phyloP scores from a whole-genome alignment of 1,284 basidiomycete genomes.

The Tilletia setariae region DNA sequence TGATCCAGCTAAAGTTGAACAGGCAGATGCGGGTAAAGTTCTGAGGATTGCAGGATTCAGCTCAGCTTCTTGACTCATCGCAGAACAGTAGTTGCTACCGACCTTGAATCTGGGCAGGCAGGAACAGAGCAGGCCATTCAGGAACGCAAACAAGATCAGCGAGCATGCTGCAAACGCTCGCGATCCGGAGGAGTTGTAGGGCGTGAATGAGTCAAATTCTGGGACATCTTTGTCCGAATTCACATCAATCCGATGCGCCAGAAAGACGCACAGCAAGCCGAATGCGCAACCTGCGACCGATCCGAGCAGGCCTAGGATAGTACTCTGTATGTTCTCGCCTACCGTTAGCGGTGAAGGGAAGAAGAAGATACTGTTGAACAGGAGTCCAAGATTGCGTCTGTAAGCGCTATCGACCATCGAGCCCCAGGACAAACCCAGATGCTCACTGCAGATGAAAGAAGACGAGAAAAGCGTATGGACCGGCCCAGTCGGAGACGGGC shows the following conservation, averaged over 20 bases:
- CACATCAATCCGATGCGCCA: slow-evolving; percentile 38
- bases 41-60: not conserved
- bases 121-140: slow-evolving; percentile 30
- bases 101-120: slow-evolving; percentile 37
- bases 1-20: slow-evolving; percentile 36
- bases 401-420: not conserved
- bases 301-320: slow-evolving; percentile 31
- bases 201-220: slow-evolving; percentile 5
- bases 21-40: slow-evolving; percentile 30
- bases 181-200: slow-evolving; percentile 23
- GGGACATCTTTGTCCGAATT: not conserved
- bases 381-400: not conserved
- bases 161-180: slow-evolving; percentile 37
- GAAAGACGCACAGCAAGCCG: slow-evolving; percentile 28
- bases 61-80: no score
- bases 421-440: not conserved
- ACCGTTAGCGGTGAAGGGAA: slow-evolving; percentile 35
- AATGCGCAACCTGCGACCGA: slow-evolving; percentile 31
- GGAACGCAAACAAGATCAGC: slow-evolving; percentile 34
- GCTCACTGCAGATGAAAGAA: slow-evolving; percentile 23
- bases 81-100: no score
- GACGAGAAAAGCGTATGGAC: slow-evolving; percentile 29
- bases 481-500: slow-evolving; percentile 25
- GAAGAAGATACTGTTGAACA: slow-evolving; percentile 34
- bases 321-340: slow-evolving; percentile 37